Percentiles rank a stretch among this genome's conserved stretches.
Conservation (phyloP, 2,329 filamentous ascomycete genomes). For the Claviceps quebecensis region DNA sequence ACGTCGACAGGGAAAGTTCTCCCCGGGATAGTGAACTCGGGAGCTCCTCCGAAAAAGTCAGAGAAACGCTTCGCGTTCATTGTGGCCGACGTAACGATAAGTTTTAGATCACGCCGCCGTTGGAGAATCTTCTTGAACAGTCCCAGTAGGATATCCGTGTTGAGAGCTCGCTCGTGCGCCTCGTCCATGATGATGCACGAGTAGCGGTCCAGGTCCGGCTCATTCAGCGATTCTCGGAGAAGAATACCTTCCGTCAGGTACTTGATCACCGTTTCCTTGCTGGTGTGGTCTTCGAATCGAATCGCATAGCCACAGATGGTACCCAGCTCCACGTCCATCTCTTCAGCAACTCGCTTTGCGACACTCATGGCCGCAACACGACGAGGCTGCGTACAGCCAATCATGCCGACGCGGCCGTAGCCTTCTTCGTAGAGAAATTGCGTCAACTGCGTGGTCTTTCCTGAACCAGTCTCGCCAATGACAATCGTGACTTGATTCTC, state of each 20-base stretch:
- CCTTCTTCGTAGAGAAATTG: conserved; percentile 95
- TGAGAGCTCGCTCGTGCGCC: conserved; percentile 89
- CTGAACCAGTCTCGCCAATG: conserved; percentile 91
- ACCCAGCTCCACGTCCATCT: conserved; percentile 90
- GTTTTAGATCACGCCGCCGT: conserved; percentile 75
- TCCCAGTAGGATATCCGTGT: conserved; percentile 95
- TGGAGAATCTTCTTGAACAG: conserved; percentile 94
- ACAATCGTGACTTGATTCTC: conserved; percentile 97
- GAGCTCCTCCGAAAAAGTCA: conserved; percentile 88
- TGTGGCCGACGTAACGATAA: conserved; percentile 95
- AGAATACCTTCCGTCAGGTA: conserved; percentile 99
- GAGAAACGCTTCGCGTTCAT: conserved; percentile 98
- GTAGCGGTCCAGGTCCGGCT: conserved; percentile 86
- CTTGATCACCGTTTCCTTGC: conserved; percentile 88
- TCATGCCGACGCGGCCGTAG: conserved; percentile 75
- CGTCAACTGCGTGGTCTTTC: conserved; percentile 93
- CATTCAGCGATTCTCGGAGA: conserved; percentile 81
- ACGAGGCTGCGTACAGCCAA: conserved; percentile 90
- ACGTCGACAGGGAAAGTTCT: conserved; percentile 95
- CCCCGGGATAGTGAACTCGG: conserved; percentile 91
- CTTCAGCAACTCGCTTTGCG: conserved; percentile 92
- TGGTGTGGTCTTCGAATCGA: conserved; percentile 95
- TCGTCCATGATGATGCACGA: conserved; percentile 99
- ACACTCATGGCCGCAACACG: conserved; percentile 98
- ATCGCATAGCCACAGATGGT: conserved; percentile 90